Percentiles rank a stretch among this genome's conserved stretches.
These are phyloP conservation scores for Pyrenochaeta sp. DNA, from an alignment of 2,329 filamentous ascomycete genomes.

Conservation along the genomic window DNA sequence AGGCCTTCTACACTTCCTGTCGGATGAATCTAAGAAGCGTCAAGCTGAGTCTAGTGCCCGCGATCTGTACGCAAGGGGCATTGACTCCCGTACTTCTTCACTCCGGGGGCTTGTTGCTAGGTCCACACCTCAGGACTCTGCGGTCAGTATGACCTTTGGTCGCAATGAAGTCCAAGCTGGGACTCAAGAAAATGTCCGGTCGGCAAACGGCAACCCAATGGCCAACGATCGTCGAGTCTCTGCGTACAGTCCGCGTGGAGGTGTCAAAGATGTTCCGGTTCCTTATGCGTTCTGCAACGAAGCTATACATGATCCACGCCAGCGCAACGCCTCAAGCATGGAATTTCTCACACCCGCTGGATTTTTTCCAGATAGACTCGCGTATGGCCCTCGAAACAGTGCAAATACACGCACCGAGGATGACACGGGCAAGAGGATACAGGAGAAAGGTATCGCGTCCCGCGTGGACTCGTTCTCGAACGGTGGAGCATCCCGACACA, in stretches of 20 bases:
- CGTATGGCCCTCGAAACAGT: slow-evolving; percentile 14
- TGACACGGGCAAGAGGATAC: slow-evolving; percentile 16
- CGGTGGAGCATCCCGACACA: slow-evolving; percentile 22
- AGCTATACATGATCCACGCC: slow-evolving; percentile 18
- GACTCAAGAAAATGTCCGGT: slow-evolving; percentile 39
- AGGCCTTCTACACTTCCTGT: slow-evolving; percentile 40
- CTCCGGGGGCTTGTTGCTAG: slow-evolving; percentile 36
- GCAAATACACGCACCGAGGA: slow-evolving; percentile 17
- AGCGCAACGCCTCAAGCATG: slow-evolving; percentile 18
- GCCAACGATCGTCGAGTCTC: slow-evolving; percentile 21
- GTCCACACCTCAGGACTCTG: slow-evolving; percentile 40
- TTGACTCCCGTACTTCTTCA: slow-evolving; percentile 31
- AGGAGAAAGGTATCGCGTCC: slow-evolving; percentile 26
- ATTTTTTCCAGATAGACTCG: slow-evolving; percentile 19
- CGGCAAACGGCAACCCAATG: slow-evolving; percentile 15
- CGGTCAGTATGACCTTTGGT: slow-evolving; percentile 36
- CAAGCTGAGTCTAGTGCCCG: slow-evolving; percentile 16
- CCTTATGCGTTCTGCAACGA: slow-evolving; percentile 25
- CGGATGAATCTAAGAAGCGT: slow-evolving; percentile 35
- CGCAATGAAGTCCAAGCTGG: slow-evolving; percentile 15
- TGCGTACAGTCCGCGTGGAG: slow-evolving; percentile 22
- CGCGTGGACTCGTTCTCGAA: slow-evolving; percentile 19
- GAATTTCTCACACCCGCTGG: slow-evolving; percentile 23
- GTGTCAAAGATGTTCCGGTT: slow-evolving; percentile 14
- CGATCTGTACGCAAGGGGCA: slow-evolving; percentile 15